These are phyloP conservation scores for Colletotrichum salicis DNA, from an alignment of 2,329 filamentous ascomycete genomes.

Conservation along the genomic window DNA sequence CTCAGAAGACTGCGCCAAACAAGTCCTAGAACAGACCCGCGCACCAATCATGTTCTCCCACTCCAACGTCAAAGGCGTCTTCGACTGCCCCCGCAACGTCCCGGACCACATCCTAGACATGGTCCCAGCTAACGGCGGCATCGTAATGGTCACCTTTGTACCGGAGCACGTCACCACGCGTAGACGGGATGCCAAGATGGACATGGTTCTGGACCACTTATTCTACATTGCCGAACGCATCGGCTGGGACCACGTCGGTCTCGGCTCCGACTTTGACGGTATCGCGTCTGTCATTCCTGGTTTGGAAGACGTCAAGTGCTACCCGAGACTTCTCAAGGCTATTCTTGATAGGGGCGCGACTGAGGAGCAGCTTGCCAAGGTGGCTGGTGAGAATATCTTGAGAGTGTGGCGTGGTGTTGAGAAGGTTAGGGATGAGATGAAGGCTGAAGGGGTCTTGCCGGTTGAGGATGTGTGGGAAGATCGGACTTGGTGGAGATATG, in stretches of 20 bases:
- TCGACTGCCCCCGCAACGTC: slow-evolving; percentile 48
- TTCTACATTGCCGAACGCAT: slow-evolving; percentile 42
- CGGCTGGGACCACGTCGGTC: slow-evolving; percentile 50
- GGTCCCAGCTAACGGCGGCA: slow-evolving; percentile 48
- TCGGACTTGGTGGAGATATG: slow-evolving; percentile 46
- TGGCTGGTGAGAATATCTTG: slow-evolving; percentile 51
- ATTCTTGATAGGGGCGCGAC: slow-evolving; percentile 51
- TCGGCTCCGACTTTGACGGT: slow-evolving; percentile 51
- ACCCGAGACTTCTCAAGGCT: slow-evolving; percentile 44
- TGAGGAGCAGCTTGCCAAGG: slow-evolving; percentile 48
- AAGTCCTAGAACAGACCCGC: slow-evolving; percentile 40
- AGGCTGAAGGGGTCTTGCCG: slow-evolving; percentile 43
- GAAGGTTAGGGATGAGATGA: slow-evolving; percentile 42
- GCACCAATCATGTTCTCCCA: slow-evolving; percentile 48
- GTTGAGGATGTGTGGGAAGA: slow-evolving; percentile 49
- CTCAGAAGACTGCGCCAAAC: slow-evolving; percentile 39
- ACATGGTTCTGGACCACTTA: slow-evolving; percentile 47
- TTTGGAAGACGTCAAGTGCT: slow-evolving; percentile 44
- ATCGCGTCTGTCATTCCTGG: slow-evolving; percentile 41
- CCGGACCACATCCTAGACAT: slow-evolving; percentile 50
- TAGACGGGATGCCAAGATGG: slow-evolving; percentile 40
- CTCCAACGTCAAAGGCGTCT: slow-evolving; percentile 40
- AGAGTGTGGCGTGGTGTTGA: slow-evolving; percentile 45
- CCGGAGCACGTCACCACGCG: slow-evolving; percentile 40
- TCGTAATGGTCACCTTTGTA: slow-evolving; percentile 53